These are phyloP conservation scores for Boletus calvinii DNA, from an alignment of 1,284 basidiomycete species.

Conservation along the genomic window DNA sequence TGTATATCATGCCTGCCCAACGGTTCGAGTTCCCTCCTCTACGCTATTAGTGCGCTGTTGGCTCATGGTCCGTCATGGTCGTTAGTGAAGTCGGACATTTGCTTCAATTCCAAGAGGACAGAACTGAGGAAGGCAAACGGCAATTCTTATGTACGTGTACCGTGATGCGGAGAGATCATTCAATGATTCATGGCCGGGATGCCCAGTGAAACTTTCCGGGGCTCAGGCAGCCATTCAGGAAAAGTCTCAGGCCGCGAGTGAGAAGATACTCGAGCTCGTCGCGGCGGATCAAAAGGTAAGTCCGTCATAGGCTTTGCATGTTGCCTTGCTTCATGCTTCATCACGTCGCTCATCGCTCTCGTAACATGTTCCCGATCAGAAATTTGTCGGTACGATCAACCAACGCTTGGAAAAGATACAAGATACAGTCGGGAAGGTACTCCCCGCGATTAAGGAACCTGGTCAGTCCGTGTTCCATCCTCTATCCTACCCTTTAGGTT, in stretches of 20 bases:
- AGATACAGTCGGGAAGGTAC: conserved; percentile 6
- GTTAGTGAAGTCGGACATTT: conserved; percentile 16
- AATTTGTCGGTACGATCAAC: conserved; percentile 5
- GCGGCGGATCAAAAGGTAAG: conserved; percentile 14
- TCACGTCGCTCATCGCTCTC: not conserved
- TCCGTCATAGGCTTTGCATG: too few relatives aligned
- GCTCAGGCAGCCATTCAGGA: conserved; percentile 16
- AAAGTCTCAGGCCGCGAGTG: conserved; percentile 13
- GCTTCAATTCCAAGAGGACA: conserved; percentile 15
- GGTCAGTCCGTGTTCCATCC: not conserved
- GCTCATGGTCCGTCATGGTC: not conserved
- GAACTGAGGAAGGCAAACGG: conserved; percentile 13
- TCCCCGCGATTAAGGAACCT: conserved; percentile 18
- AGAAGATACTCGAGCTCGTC: conserved; percentile 12
- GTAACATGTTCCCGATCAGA: not conserved
- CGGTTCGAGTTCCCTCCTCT: conserved; percentile 5
- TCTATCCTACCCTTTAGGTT: not conserved
- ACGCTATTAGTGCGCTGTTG: not conserved
- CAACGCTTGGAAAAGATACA: conserved; percentile 13
- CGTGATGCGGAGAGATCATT: not conserved
- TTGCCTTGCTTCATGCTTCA: not conserved
- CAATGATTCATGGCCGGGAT: not conserved
- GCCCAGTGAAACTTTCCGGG: conserved; percentile 5
- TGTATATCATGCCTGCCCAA: conserved; percentile 20
- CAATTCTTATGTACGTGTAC: conserved; percentile 10